Evolutionary conservation across 371 early-diverging fungal species (phyloP), one percentile per base, ranked within the genome.

Genomic region (Apophysomyces elegans): DNA sequence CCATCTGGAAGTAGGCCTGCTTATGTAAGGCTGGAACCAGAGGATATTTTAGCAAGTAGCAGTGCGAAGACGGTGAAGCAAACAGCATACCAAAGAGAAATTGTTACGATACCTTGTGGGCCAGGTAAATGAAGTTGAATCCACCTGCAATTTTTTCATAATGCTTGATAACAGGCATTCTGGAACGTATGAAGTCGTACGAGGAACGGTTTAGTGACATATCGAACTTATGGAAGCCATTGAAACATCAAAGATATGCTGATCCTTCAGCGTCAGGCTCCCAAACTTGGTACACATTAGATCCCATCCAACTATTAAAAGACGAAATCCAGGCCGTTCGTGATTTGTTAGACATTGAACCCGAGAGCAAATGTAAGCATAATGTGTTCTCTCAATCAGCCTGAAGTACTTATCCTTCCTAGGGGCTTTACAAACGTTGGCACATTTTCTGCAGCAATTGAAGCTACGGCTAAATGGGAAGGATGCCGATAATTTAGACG

Each of bases 261-360:
- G 39, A 50, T 36, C 68, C 65, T 8, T 65, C 70, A 4, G 35
- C 61, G 9, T 21, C 71, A 26, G 69, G 64, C 37, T 64, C 68
- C 39, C 35, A 62, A 6, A 38, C 63, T 5, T 83, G 84, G 84
- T 74, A 72, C 43, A 66, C 73, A 0, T 44, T 79, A 35, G 88
- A 86, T 57, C 77, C 79, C 35, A 62, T 68, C 1, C 69, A 69
- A 5, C 62, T 88, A 14, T 69, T 92, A 59, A 66, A 77, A 26
- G 74, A 79, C 35, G 94, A 96, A 68, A 81, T 92, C 39, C 66
- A 78, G 12, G 77, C 79, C 12, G 82, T 96, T 14, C 78, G 87
- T 37, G 97, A 96, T 67, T 77, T 97, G 47, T 59, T 90, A 7
- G 96, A 95, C 21, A 47, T 95, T 36, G 98, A 96, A 65, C 95